phyloP scores from a whole-genome alignment of 495 filamentous ascomycete species.

The Melanomma pulvis-pyrius region DNA sequence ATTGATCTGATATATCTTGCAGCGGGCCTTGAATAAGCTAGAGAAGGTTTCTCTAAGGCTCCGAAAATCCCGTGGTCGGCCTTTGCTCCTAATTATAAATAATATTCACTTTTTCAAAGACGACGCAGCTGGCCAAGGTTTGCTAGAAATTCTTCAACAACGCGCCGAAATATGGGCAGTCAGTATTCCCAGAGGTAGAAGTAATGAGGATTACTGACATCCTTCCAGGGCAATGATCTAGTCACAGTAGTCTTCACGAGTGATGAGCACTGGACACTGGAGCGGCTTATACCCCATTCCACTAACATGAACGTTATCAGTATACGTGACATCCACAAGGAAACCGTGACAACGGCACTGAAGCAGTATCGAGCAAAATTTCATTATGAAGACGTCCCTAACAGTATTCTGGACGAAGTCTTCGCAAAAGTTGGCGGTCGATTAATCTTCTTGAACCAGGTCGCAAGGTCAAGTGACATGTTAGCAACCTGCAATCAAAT shows the following conservation, averaged over 20 bases:
- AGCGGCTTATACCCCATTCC: constrained; percentile 82
- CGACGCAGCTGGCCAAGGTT: constrained; percentile 3
- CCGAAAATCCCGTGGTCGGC: constrained; percentile 1
- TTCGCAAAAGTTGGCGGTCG: constrained; percentile 84
- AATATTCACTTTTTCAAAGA: constrained; percentile 26
- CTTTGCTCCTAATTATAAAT: constrained; percentile 29
- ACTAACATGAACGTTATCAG: constrained; percentile 87
- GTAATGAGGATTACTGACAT: too few species aligned
- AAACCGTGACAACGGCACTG: constrained; percentile 71
- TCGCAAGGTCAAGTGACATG: constrained; percentile 80
- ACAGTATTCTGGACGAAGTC: constrained; percentile 65
- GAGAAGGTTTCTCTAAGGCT: constrained; percentile 30
- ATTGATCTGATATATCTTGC: too few species aligned
- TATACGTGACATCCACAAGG: constrained; percentile 74
- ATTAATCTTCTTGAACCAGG: constrained; percentile 77
- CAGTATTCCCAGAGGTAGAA: too few species aligned
- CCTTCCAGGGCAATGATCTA: constrained; percentile 7
- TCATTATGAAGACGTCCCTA: constrained; percentile 57
- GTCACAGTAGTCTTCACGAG: constrained; percentile 70
- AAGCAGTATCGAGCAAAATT: constrained; percentile 72
- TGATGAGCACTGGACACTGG: constrained; percentile 97
- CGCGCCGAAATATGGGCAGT: constrained; percentile 27
- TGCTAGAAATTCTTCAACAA: constrained; percentile 32
- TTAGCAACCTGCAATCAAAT: constrained; percentile 73
- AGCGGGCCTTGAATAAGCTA: constrained; percentile 27